Percentiles rank a stretch among this genome's conserved stretches.
phyloP scores from a whole-genome alignment of 352 stramenopile genomes.

The Phytophthora quininea region DNA sequence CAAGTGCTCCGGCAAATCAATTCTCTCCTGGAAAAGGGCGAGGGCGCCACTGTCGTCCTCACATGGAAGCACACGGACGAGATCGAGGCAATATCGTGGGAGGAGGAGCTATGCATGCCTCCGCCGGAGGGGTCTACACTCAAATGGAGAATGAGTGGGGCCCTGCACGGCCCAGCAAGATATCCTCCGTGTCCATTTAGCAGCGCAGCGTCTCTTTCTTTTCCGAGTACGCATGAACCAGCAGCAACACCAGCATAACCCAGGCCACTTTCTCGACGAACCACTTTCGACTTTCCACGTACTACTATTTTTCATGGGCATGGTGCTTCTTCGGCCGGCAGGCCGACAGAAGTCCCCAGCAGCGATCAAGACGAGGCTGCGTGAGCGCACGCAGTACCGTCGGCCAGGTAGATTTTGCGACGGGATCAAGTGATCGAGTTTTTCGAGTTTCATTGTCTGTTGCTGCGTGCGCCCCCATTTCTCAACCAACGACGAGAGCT shows the following conservation, averaged over 20 bases:
- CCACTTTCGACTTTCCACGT: conserved; percentile 28
- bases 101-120: conserved; percentile 77
- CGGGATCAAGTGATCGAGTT: conserved; percentile 20
- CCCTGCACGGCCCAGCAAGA: conserved; percentile 78
- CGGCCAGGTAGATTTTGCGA: conserved; percentile 3
- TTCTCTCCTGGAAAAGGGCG: conserved; percentile 76
- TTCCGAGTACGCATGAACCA: conserved; percentile 16
- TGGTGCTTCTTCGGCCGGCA: background rate
- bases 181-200: conserved; percentile 88
- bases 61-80: conserved; percentile 88
- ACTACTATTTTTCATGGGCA: conserved; percentile 36
- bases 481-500: conserved; percentile 10
- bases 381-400: conserved; percentile 1
- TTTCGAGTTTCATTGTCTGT: conserved; percentile 5
- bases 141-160: conserved; percentile 89
- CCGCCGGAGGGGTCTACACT: conserved; percentile 82
- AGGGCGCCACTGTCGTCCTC: conserved; percentile 68
- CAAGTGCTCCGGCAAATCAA: conserved; percentile 86
- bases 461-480: background rate
- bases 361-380: no score
- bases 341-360: no score
- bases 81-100: conserved; percentile 75
- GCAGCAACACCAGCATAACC: background rate
- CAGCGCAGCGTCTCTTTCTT: conserved; percentile 16
- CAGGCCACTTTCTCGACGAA: conserved; percentile 23